Conservation (phyloP, 371 early-diverging fungal genomes). For the Mortierella sp. region DNA sequence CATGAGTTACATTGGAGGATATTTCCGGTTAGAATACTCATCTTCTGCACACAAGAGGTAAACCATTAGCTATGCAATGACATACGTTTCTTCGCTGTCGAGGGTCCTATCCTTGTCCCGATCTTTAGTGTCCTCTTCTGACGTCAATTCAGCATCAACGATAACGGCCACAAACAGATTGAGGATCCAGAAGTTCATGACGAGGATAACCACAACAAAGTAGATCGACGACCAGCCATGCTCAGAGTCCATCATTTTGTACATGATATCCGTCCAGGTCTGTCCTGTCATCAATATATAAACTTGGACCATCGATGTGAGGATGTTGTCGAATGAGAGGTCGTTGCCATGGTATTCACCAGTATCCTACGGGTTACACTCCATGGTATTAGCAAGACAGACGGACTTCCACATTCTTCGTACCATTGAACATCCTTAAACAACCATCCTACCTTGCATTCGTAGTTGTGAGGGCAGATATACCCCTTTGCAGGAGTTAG, state of each 20-base stretch:
- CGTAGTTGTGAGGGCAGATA: constrained; percentile 62
- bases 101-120: constrained; percentile 66
- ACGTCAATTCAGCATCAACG: constrained; percentile 64
- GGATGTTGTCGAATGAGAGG: constrained; percentile 69
- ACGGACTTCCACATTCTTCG: no score
- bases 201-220: constrained; percentile 69
- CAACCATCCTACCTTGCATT: constrained; percentile 70
- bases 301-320: constrained; percentile 66
- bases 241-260: constrained; percentile 74
- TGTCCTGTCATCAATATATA: constrained; percentile 62
- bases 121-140: no score
- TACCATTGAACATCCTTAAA: no score
- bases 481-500: constrained; percentile 64
- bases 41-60: no score
- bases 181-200: constrained; percentile 78
- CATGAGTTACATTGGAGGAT: no score
- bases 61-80: no score
- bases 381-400: background rate
- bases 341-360: constrained; percentile 43
- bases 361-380: constrained; percentile 19
- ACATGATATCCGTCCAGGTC: constrained; percentile 80
- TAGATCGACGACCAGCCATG: constrained; percentile 66
- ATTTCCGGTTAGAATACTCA: no score
- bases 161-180: constrained; percentile 81
- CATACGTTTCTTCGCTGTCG: constrained; percentile 26